Evolutionary conservation across 257 asterid species (phyloP), one percentile per base, ranked within the genome.

Genomic region (Scutellaria baicalensis): DNA sequence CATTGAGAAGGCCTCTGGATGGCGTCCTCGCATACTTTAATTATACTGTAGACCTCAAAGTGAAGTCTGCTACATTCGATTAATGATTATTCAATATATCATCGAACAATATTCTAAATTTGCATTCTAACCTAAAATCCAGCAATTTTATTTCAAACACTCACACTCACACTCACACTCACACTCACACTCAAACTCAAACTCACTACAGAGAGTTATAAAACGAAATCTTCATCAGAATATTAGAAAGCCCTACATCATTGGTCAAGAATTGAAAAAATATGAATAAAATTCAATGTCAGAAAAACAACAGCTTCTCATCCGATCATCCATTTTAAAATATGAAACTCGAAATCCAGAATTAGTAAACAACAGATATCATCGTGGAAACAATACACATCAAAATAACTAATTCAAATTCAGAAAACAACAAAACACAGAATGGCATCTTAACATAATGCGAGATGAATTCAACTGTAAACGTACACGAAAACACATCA

Each of bases 21-120:
- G 84, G 59, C 89, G 86, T 64, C 78, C 91, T 38, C 84, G 73
- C 87, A 82, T 90, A 64, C 65, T 63, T 72, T 52, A 40, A 43
- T 68, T 79, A 57, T 49, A 52, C 71, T 13, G 75, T n/a, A 58
- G 55, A 62, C 71, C 70, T 62, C 79, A 66, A 66, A 70, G 23
- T 65, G 75, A 72, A 66, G 54, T 61, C 84, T 78, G 55, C 76
- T 62, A 69, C 66, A 68, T 72, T 44, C 50, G 12, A 80, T 23
- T 54, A 73, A 49, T 40, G 12, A 80, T 23, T 54, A 73, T 58
- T 40, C 74, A 57, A 27, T 20, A 49, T 43, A 39, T 64, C 75
- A 65, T 47, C 40, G 17, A 70, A 13, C 56, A 57, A 33, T 3
- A 55, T 31, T 13, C 42, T 39, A 39, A 61, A 36, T 45, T 10